Percentiles rank a stretch among this genome's conserved stretches.
Evolutionary conservation across 352 stramenopile species (phyloP).

Genomic region (Peronospora tabacina): DNA sequence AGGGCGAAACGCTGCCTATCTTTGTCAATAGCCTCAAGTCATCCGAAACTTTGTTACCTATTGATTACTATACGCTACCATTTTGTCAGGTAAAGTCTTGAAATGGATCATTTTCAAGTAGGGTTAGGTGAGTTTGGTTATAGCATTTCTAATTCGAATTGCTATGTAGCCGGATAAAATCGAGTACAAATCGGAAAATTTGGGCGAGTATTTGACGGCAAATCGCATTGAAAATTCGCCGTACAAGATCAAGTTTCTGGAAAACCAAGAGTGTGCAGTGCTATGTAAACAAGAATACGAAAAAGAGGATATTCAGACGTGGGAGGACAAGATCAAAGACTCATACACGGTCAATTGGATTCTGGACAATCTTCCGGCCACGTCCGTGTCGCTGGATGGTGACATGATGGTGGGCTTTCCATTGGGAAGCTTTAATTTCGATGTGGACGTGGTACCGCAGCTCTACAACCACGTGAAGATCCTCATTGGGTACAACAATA

Average conservation of each 20-base stretch:
- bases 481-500: slow-evolving; percentile 95
- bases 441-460: slow-evolving; percentile 86
- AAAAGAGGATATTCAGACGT: slow-evolving; percentile 86
- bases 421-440: slow-evolving; percentile 85
- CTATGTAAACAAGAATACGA: slow-evolving; percentile 85
- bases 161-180: slow-evolving; percentile 67
- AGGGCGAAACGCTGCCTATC: slow-evolving; percentile 78
- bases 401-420: slow-evolving; percentile 78
- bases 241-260: slow-evolving; percentile 91
- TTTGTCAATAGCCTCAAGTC: slow-evolving; percentile 94
- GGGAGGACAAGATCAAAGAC: slow-evolving; percentile 92
- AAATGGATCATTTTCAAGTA: not conserved
- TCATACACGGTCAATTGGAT: slow-evolving; percentile 99
- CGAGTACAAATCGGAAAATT: slow-evolving; percentile 97
- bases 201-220: slow-evolving; percentile 97
- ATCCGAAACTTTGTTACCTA: slow-evolving; percentile 91
- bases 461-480: slow-evolving; percentile 99
- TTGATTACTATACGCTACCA: slow-evolving; percentile 97
- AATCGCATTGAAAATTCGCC: slow-evolving; percentile 98
- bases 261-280: slow-evolving; percentile 60
- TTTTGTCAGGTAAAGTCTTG: slow-evolving; percentile 84
- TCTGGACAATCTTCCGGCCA: slow-evolving; percentile 96
- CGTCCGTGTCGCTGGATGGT: slow-evolving; percentile 57
- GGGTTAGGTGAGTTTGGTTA: not conserved
- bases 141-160: not conserved